These are phyloP conservation scores for Nakaseomyces delphensis DNA, from an alignment of 1,139 yeast species.

Conservation along the genomic window DNA sequence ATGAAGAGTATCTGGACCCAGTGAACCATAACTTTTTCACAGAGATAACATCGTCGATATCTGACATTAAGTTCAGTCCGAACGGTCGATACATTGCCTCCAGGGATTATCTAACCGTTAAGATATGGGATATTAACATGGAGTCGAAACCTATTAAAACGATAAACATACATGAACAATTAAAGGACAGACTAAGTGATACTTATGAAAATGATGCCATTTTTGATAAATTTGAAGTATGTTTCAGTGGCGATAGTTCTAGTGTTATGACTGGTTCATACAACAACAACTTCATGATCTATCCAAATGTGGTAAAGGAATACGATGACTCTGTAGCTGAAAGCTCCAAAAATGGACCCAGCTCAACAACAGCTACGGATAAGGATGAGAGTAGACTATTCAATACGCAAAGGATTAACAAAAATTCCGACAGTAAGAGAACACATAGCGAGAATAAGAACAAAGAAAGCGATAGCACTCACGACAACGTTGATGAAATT, in stretches of 20 bases:
- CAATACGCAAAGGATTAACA: slow-evolving; percentile 17
- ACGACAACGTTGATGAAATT: slow-evolving; percentile 44
- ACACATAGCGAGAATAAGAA: slow-evolving; percentile 5
- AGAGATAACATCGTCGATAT: slow-evolving; percentile 89
- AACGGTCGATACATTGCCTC: slow-evolving; percentile 93
- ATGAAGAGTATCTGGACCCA: slow-evolving; percentile 91
- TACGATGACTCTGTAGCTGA: slow-evolving; percentile 18
- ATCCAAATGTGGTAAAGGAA: slow-evolving; percentile 61
- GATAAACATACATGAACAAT: slow-evolving; percentile 89
- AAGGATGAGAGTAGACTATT: slow-evolving; percentile 12
- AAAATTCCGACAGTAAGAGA: slow-evolving; percentile 7
- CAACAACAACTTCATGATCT: slow-evolving; percentile 93
- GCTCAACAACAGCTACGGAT: slow-evolving; percentile 6
- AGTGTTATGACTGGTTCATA: slow-evolving; percentile 96
- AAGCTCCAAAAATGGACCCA: slow-evolving; percentile 5
- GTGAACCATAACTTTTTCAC: slow-evolving; percentile 92
- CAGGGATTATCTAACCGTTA: slow-evolving; percentile 94
- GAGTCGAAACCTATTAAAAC: slow-evolving; percentile 91
- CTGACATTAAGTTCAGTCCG: slow-evolving; percentile 85
- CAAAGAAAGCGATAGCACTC: slow-evolving; percentile 10
- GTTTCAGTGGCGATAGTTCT: slow-evolving; percentile 86
- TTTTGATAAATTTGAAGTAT: slow-evolving; percentile 96
- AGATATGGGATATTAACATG: slow-evolving; percentile 98
- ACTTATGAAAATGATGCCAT: slow-evolving; percentile 98
- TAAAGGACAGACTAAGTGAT: slow-evolving; percentile 88